Evolutionary conservation across 495 filamentous ascomycete genomes (phyloP).

Genomic region (Annulohypoxylon nitens): DNA sequence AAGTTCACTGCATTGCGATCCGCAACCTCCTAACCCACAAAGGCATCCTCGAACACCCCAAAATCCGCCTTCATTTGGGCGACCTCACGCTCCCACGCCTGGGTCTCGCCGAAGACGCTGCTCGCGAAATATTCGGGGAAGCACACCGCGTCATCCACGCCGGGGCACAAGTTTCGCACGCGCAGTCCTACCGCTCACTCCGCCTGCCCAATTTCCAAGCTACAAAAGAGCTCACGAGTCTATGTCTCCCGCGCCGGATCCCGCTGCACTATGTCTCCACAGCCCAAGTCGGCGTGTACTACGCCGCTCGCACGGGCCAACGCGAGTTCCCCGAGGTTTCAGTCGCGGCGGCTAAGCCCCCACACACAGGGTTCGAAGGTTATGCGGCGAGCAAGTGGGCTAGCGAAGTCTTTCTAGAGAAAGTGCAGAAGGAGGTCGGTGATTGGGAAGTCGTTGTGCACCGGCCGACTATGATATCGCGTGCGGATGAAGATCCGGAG

Average conservation of each 20-base stretch:
- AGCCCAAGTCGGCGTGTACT: slow-evolving; percentile 19
- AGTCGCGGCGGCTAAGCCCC: neutral
- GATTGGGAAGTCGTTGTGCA: slow-evolving; percentile 53
- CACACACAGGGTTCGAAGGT: slow-evolving; percentile 47
- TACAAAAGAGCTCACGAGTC: slow-evolving; percentile 57
- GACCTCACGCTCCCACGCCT: slow-evolving; percentile 57
- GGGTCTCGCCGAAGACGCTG: slow-evolving; percentile 52
- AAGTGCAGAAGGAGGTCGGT: slow-evolving; percentile 18
- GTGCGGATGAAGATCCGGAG: neutral
- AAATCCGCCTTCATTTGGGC: slow-evolving; percentile 56
- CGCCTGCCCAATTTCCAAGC: slow-evolving; percentile 58
- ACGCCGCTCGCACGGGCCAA: neutral
- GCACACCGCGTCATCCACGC: slow-evolving; percentile 65
- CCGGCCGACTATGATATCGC: slow-evolving; percentile 31
- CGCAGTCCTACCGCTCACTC: slow-evolving; percentile 62
- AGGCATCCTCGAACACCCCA: slow-evolving; percentile 21
- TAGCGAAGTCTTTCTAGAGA: slow-evolving; percentile 64
- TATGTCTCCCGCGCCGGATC: slow-evolving; percentile 52
- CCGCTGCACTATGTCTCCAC: slow-evolving; percentile 67
- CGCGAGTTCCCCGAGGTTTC: neutral
- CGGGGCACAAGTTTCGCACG: slow-evolving; percentile 64
- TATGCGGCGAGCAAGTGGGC: slow-evolving; percentile 69
- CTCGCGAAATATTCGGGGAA: slow-evolving; percentile 43
- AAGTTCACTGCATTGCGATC: slow-evolving; percentile 42
- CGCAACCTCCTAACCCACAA: neutral